Evolutionary conservation across 1,139 yeast genomes (phyloP).

Genomic region (Pichia sp.): DNA sequence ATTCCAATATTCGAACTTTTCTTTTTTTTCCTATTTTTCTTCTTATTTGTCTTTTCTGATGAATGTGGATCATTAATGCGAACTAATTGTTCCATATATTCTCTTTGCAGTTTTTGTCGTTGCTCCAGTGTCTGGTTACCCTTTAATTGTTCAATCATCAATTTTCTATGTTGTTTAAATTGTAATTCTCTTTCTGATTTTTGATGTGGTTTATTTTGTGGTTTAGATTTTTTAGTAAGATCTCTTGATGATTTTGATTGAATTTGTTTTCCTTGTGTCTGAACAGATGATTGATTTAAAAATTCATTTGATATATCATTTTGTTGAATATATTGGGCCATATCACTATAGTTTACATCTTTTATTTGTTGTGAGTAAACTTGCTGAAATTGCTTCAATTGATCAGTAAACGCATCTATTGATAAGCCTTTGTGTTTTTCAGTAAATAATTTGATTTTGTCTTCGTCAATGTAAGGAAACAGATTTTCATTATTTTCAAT

Average conservation of each 20-base stretch:
- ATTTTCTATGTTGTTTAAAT: neutral
- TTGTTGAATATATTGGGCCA: neutral
- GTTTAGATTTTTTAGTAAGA: neutral
- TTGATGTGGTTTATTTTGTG: neutral
- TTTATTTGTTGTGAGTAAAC: constrained; percentile 4
- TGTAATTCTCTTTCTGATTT: neutral
- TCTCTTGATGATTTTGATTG: neutral
- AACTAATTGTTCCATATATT: constrained; percentile 7
- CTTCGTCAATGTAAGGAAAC: constrained; percentile 3
- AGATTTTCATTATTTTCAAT: constrained; percentile 13
- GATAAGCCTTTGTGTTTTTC: constrained; percentile 1
- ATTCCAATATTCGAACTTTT: constrained; percentile 5
- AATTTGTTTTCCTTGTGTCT: neutral
- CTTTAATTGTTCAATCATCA: neutral
- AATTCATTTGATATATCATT: neutral
- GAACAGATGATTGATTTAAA: neutral
- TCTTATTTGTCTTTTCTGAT: constrained; percentile 4
- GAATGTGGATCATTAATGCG: constrained; percentile 2
- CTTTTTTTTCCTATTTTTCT: constrained; percentile 17
- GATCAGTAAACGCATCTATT: constrained; percentile 2
- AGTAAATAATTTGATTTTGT: neutral
- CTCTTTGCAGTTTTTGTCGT: constrained; percentile 4
- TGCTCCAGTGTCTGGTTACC: constrained; percentile 10
- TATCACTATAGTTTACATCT: neutral
- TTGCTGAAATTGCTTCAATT: constrained; percentile 5